These are phyloP conservation scores for Ensete ventricosum DNA, from an alignment of 176 grass and related monocot genomes.

Conservation along the genomic window DNA sequence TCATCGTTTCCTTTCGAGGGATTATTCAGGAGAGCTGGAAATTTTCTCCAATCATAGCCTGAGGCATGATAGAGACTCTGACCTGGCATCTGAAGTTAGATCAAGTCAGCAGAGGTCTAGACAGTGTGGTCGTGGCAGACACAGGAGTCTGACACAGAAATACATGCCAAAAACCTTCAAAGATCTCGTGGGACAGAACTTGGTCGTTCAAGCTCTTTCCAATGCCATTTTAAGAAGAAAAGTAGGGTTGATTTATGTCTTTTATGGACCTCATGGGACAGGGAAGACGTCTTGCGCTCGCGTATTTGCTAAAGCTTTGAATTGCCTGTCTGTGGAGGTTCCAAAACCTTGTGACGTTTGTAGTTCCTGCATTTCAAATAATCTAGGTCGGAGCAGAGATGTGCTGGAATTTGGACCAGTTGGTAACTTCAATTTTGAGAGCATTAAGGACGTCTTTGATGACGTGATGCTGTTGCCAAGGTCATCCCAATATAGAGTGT, in stretches of 20 bases:
- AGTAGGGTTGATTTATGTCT: constrained; percentile 70
- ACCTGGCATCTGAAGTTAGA: constrained; percentile 39
- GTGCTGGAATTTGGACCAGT: constrained; percentile 74
- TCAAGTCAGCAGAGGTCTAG: constrained; percentile 31
- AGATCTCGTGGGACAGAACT: constrained; percentile 73
- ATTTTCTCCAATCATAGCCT: constrained; percentile 62
- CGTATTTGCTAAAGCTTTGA: constrained; percentile 82
- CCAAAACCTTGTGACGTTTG: constrained; percentile 82
- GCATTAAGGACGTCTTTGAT: constrained; percentile 54
- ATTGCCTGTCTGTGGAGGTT: constrained; percentile 67
- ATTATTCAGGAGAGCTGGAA: constrained; percentile 71
- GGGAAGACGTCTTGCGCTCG: constrained; percentile 88
- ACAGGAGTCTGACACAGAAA: constrained; percentile 72
- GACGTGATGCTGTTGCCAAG: constrained; percentile 44
- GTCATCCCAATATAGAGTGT: constrained; percentile 41
- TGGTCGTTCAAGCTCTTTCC: constrained; percentile 78
- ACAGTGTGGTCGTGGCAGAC: constrained; percentile 33
- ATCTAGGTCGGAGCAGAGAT: constrained; percentile 57
- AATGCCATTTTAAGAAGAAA: constrained; percentile 71
- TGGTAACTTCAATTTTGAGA: constrained; percentile 57
- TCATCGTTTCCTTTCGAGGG: constrained; percentile 23
- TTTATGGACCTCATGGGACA: constrained; percentile 76
- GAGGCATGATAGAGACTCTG: constrained; percentile 33
- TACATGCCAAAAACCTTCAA: constrained; percentile 82
- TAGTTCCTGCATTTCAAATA: constrained; percentile 67